Base-by-base conservation (phyloP, 2,329 filamentous ascomycete species). In the Nannizzia gypsea region DNA sequence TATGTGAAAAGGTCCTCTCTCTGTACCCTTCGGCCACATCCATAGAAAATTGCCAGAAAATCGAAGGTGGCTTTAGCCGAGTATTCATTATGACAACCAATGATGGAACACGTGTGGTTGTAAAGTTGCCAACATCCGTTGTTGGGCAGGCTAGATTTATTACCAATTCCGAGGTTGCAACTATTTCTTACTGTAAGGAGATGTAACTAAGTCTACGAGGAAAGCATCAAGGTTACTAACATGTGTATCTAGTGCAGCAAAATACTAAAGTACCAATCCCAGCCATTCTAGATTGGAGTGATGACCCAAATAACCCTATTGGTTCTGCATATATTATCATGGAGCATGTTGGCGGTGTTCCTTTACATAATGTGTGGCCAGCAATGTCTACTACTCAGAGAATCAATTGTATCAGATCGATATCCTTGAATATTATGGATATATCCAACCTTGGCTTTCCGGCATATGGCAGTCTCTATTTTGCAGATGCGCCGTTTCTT, bases 51-150 rank as follows among this genome's bases (percentile, higher is more conserved):
- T 77, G 66, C 60, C 67, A 72, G 56, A 78, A 79, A 65, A 68
- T 71, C 52, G 76, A 79, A 68, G 74, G 76, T 4, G 71, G 72
- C 1, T 78, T 72, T 62, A 78, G 77, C 60, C 66, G 73, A 64
- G 73, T 73, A 28, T 77, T 79, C 57, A 68, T 77, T 38, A 73
- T 78, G 58, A 68, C 67, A n/a, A 68, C 73, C 46, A 65, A 78
- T 56, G 71, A 74, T 66, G 71, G 60, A 6, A 66, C 66, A 63
- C 64, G 63, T 20, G 60, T 77, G 17, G 71, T 78, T 13, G 77
- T 73, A 2, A 73, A 70, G 64, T 61, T 78, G 15, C 76, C 74
- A 1, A 76, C 73, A 64, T 59, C 60, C 1, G 54, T 75, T 34
- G 72, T 73, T 63, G 61, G 61, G 15, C 48, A 56, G 44, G 61